Conservation (phyloP, 192 early-diverging fungal species). For the Backusella circina region DNA sequence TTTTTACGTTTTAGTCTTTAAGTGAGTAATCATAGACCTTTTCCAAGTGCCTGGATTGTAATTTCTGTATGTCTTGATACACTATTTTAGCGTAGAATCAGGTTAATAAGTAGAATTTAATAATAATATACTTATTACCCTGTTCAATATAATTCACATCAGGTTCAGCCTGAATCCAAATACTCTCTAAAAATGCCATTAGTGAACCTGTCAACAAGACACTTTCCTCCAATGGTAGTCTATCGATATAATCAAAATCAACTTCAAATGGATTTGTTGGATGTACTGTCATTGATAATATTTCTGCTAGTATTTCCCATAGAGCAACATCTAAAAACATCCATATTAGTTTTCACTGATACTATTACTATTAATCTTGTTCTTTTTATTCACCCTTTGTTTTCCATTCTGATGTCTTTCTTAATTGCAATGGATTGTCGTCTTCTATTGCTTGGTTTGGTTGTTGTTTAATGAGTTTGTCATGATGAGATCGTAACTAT, state of each 20-base stretch:
- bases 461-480: background rate
- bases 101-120: no score
- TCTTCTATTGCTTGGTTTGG: background rate
- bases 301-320: constrained; percentile 10
- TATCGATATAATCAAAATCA: background rate
- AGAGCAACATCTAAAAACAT: background rate
- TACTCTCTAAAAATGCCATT: background rate
- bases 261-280: background rate
- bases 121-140: background rate
- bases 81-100: background rate
- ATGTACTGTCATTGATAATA: background rate
- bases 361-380: background rate
- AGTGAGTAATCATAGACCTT: background rate
- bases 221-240: background rate
- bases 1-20: background rate
- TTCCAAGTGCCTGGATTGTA: constrained; percentile 4
- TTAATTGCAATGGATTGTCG: background rate
- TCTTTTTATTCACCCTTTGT: background rate
- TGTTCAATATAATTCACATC: background rate
- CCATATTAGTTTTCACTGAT: background rate
- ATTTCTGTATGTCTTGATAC: constrained; percentile 2
- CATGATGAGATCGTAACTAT: background rate
- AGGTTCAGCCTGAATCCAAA: constrained; percentile 10
- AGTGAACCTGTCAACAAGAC: background rate
- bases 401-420: constrained; percentile 4